Conservation (phyloP, 179 eudicot genomes). For the Silene noctiflora region DNA sequence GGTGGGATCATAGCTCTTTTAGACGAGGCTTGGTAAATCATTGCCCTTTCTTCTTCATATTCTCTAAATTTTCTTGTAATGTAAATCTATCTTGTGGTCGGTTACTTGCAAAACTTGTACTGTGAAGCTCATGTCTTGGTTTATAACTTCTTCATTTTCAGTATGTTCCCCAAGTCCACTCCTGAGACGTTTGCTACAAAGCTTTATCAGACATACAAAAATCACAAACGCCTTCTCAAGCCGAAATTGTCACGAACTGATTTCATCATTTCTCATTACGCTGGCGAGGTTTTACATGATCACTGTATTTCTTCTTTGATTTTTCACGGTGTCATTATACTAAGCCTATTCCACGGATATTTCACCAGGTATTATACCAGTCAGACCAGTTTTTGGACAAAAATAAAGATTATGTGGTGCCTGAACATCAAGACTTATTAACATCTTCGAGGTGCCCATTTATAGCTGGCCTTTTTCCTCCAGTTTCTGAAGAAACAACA, state of each 20-base stretch:
- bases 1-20: conserved; percentile 93
- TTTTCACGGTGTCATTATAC: conserved; percentile 3
- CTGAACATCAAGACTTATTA: conserved; percentile 90
- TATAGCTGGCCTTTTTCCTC: conserved; percentile 89
- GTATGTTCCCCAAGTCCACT: conserved; percentile 99
- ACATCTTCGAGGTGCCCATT: conserved; percentile 78
- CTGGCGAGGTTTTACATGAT: conserved; percentile 71
- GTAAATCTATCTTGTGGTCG: background rate
- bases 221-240: conserved; percentile 80
- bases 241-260: conserved; percentile 90
- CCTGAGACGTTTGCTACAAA: conserved; percentile 90
- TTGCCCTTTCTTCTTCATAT: background rate
- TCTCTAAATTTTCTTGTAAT: background rate
- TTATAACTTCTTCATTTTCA: conserved; percentile 33
- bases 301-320: conserved; percentile 11
- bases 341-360: conserved; percentile 10
- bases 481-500: conserved; percentile 58
- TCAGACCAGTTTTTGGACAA: conserved; percentile 96
- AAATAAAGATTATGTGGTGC: conserved; percentile 92
- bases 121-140: conserved; percentile 18
- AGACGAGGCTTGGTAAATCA: conserved; percentile 91
- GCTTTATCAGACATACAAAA: conserved; percentile 87
- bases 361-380: conserved; percentile 73
- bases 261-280: conserved; percentile 86
- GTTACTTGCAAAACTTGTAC: background rate